These are phyloP conservation scores for Xanthoconium separans DNA, from an alignment of 1,284 basidiomycete genomes.

Conservation along the genomic window DNA sequence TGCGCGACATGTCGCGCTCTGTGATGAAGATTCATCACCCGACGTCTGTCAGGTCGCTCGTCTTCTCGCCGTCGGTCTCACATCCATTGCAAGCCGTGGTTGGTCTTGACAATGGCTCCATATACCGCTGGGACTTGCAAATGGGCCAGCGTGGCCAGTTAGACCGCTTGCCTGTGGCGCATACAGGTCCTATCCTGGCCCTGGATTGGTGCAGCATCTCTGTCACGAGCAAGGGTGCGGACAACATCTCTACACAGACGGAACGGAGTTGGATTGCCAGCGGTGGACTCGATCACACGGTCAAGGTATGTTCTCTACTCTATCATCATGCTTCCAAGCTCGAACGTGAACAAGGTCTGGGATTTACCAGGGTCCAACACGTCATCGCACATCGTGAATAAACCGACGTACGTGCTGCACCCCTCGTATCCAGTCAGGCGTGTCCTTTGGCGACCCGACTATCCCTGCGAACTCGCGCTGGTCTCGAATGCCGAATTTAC, in stretches of 20 bases:
- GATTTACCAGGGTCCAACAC: conserved; percentile 57
- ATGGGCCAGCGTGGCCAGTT: conserved; percentile 69
- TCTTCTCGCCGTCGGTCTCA: conserved; percentile 66
- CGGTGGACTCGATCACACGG: conserved; percentile 77
- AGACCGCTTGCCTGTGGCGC: conserved; percentile 77
- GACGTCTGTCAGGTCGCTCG: conserved; percentile 67
- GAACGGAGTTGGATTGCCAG: conserved; percentile 76
- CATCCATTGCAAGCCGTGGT: conserved; percentile 71
- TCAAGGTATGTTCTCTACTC: conserved; percentile 54
- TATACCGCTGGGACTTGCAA: conserved; percentile 75
- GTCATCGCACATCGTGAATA: conserved; percentile 52
- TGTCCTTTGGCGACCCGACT: conserved; percentile 77
- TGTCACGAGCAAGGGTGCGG: conserved; percentile 15
- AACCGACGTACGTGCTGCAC: conserved; percentile 72
- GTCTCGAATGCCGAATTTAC: conserved; percentile 67
- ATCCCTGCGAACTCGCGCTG: conserved; percentile 77
- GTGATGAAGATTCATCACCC: conserved; percentile 75
- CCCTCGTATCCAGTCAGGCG: conserved; percentile 74
- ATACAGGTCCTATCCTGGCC: conserved; percentile 64
- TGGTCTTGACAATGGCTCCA: conserved; percentile 79
- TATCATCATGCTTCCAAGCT: neutral
- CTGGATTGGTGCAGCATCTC: neutral
- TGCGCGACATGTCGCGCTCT: conserved; percentile 68
- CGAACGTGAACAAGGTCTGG: conserved; percentile 59
- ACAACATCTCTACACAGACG: conserved; percentile 20